Percentiles rank a stretch among this genome's conserved stretches.
Evolutionary conservation across 2,329 filamentous ascomycete genomes (phyloP).

Genomic region (Aspergillus sp.): DNA sequence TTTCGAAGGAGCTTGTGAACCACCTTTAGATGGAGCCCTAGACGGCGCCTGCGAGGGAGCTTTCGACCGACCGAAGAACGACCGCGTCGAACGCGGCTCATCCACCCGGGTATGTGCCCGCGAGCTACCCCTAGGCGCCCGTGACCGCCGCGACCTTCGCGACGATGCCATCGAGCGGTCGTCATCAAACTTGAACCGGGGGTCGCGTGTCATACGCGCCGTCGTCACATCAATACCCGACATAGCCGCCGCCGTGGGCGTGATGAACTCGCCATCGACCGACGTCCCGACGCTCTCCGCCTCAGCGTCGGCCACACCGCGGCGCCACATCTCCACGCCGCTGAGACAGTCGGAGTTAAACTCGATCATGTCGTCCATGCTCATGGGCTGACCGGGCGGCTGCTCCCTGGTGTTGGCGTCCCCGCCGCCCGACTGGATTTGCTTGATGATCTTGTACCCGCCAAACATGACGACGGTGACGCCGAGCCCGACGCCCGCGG

Average conservation of each 20-base stretch:
- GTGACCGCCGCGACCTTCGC: constrained; percentile 34
- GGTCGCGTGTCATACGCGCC: constrained; percentile 28
- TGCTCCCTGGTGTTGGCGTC: constrained; percentile 7
- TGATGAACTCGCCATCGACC: constrained; percentile 65
- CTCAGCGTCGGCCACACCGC: constrained; percentile 60
- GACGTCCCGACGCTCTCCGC: constrained; percentile 56
- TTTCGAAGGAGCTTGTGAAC: constrained; percentile 9
- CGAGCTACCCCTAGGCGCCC: constrained; percentile 17
- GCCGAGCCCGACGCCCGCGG: constrained; percentile 81
- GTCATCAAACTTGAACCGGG: constrained; percentile 35
- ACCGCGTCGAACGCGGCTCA: constrained; percentile 10
- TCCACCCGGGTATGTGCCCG: constrained; percentile 16
- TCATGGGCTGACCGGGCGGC: constrained; percentile 19
- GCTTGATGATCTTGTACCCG: constrained; percentile 96
- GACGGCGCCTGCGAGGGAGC: constrained; percentile 12
- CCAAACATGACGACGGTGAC: constrained; percentile 96
- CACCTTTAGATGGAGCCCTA: constrained; percentile 12
- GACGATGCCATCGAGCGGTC: constrained; percentile 34
- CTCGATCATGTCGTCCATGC: constrained; percentile 58
- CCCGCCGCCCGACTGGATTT: constrained; percentile 53
- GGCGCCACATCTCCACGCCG: constrained; percentile 61
- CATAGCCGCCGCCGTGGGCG: constrained; percentile 53
- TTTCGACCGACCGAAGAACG: constrained; percentile 7
- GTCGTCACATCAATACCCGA: constrained; percentile 41
- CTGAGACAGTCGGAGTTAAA: constrained; percentile 50